Percentiles rank a stretch among this genome's conserved stretches.
Evolutionary conservation across 1,284 basidiomycete genomes (phyloP).

Genomic region (Cystobasidium pallidum): DNA sequence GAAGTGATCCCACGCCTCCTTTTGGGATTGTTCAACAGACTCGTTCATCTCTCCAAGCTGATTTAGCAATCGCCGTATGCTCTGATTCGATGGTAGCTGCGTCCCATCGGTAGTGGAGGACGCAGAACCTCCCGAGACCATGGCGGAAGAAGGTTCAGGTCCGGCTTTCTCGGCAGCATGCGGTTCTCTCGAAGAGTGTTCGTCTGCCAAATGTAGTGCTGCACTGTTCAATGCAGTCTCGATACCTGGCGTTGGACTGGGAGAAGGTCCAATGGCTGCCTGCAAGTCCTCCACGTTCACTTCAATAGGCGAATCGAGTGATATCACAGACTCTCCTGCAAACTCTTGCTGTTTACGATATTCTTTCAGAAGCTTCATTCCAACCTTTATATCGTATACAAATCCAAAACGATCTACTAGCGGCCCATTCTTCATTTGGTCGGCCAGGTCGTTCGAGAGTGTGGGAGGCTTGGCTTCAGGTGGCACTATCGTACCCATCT

Average conservation of each 20-base stretch:
- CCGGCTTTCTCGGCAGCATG: slow-evolving; percentile 21
- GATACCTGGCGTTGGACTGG: slow-evolving; percentile 29
- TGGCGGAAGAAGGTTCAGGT: slow-evolving; percentile 50
- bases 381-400: slow-evolving; percentile 81
- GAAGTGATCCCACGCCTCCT: slow-evolving; percentile 86
- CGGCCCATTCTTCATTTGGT: slow-evolving; percentile 64
- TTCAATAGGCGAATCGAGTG: slow-evolving; percentile 1
- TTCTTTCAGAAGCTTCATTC: slow-evolving; percentile 73
- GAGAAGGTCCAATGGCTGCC: slow-evolving; percentile 49
- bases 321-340: slow-evolving; percentile 51
- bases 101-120: slow-evolving; percentile 45
- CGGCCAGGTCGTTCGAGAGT: slow-evolving; percentile 55
- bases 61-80: slow-evolving; percentile 74
- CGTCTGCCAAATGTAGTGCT: background rate
- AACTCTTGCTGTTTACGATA: slow-evolving; percentile 64
- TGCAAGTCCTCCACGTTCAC: slow-evolving; percentile 48
- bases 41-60: slow-evolving; percentile 86
- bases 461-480: slow-evolving; percentile 80
- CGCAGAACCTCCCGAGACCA: slow-evolving; percentile 24
- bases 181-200: background rate
- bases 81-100: slow-evolving; percentile 58
- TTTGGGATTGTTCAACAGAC: slow-evolving; percentile 70
- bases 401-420: slow-evolving; percentile 94
- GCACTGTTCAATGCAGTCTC: slow-evolving; percentile 10
- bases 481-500: slow-evolving; percentile 87